Conservation (phyloP, 129 eudicot species). For the Helianthus tuberosus region DNA sequence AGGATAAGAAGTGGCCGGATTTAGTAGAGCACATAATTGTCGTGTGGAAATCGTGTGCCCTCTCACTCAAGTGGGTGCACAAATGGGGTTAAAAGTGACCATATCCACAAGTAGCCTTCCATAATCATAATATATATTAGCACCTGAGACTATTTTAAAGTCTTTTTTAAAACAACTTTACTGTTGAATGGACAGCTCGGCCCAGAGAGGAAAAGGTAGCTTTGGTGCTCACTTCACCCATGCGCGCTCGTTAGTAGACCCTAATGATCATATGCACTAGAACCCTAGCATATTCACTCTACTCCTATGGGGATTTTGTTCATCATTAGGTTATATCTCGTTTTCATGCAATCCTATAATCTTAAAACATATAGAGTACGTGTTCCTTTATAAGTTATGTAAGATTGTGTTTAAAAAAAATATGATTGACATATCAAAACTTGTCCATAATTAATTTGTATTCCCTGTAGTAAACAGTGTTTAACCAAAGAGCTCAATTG, state of each 20-base stretch:
- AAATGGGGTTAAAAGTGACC: conserved; percentile 58
- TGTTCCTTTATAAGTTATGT: no score
- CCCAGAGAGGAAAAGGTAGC: conserved; percentile 21
- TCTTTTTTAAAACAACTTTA: conserved; percentile 19
- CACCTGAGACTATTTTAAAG: conserved; percentile 42
- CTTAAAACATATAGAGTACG: no score
- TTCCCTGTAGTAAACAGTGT: background rate
- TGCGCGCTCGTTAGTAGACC: conserved; percentile 43
- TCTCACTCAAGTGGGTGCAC: conserved; percentile 75
- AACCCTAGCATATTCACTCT: conserved; percentile 15
- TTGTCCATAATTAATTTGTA: no score
- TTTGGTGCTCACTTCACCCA: conserved; percentile 51
- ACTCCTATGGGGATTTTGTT: conserved; percentile 8
- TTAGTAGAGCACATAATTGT: conserved; percentile 44
- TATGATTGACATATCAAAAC: no score
- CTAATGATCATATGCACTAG: conserved; percentile 37
- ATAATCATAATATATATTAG: conserved; percentile 38
- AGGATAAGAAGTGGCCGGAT: conserved; percentile 42
- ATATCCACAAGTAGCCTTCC: conserved; percentile 46
- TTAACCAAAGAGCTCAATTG: background rate
- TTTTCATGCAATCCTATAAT: no score
- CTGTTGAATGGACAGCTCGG: conserved; percentile 44
- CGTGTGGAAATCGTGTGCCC: conserved; percentile 52
- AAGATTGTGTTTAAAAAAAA: no score
- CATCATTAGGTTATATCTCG: background rate